Evolutionary conservation across 371 early-diverging fungal genomes (phyloP), one percentile per base, ranked within the genome.

Genomic region (Syncephalastrum monosporum): DNA sequence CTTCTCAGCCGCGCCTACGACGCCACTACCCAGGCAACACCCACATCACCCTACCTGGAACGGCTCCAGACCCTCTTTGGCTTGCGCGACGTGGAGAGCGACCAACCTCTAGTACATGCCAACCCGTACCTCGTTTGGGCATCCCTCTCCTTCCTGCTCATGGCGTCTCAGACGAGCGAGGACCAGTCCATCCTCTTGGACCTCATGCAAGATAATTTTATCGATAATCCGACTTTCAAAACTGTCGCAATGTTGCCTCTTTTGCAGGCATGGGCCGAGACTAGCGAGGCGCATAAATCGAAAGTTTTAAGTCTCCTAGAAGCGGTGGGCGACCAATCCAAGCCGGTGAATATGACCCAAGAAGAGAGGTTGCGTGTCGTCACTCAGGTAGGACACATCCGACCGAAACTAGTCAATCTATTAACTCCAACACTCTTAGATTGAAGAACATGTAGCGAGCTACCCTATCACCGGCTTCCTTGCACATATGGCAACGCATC

Each of bases 191-290:
- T 72, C 3, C 24, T 80, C 10, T 47, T 82, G 13, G 50, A 58
- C 1, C 48, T 74, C 53, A 71, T 82, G 71, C 48, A 62, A 14
- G 38, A 56, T 5, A 15, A 44, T 8, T 57, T 61, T 1, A 42
- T 53, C 15, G 10, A 25, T 42, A 42, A 4, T 21, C 42, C 29
- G 4, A 29, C 45, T 15, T 55, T 78, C 8, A 60, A 69, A 46
- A 61, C 67, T 43, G 45, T 81, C 29, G 82, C 81, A 5, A 75
- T 82, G 24, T 51, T 84, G 12, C 83, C 85, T 1, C 63, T 82
- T 7, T 79, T 82, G 47, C 85, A 84, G 47, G 67, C 79, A 16
- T 58, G 82, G 46, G 63, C 82, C 0, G 81, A 82, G 42, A 45
- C 68, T 3, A 68, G 67, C 3, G 68, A 60, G 2, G 60, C 53